Conservation (phyloP, 2,329 filamentous ascomycete species). For the Fusarium duplospermum region DNA sequence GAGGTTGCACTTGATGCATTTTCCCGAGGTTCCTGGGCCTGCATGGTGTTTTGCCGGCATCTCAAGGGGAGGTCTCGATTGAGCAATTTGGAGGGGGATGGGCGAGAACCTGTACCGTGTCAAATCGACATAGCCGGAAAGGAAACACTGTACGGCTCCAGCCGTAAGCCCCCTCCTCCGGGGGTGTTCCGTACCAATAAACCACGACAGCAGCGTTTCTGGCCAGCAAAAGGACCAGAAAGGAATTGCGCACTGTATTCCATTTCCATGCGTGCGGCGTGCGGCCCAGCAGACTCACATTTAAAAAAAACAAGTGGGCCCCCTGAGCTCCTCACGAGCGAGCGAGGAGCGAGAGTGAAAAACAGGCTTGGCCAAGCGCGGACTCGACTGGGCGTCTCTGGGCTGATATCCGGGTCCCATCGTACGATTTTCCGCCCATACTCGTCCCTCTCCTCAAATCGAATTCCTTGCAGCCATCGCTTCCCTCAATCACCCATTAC, state of each 20-base stretch:
- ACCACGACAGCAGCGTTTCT: neutral
- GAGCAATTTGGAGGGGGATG: neutral
- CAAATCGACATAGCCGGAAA: neutral
- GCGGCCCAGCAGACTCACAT: neutral
- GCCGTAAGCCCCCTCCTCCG: neutral
- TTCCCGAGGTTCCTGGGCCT: neutral
- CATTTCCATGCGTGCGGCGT: neutral
- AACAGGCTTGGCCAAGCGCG: conserved; percentile 38
- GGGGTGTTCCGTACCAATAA: conserved; percentile 9
- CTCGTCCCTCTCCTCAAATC: conserved; percentile 41
- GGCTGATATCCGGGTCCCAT: conserved; percentile 47
- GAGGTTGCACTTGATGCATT: neutral
- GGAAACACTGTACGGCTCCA: neutral
- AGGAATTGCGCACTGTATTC: conserved; percentile 27
- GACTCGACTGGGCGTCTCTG: conserved; percentile 41
- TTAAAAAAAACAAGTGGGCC: conserved; percentile 26
- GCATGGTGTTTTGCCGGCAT: neutral
- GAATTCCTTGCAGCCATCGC: conserved; percentile 45
- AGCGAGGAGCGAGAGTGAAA: conserved; percentile 2
- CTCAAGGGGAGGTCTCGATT: neutral
- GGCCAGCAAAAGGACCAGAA: neutral
- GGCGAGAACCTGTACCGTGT: neutral
- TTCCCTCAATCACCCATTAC: conserved; percentile 40
- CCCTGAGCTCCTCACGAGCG: conserved; percentile 16
- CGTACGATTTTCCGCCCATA: conserved; percentile 46